Evolutionary conservation across 129 eudicot genomes (phyloP), one percentile per base, ranked within the genome.

Genomic region (Flaveria trinervia): DNA sequence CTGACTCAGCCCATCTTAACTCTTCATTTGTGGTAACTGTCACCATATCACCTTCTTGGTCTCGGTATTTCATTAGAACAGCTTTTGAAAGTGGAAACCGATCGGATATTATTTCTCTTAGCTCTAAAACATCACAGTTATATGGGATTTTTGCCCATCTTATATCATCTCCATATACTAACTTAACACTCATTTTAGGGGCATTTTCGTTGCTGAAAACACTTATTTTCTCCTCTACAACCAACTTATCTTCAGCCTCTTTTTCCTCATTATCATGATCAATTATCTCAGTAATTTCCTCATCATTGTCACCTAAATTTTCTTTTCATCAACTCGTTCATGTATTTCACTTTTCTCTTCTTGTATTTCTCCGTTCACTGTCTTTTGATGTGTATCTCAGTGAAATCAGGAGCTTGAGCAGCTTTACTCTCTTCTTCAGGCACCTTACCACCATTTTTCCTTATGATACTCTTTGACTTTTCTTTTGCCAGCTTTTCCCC

Each of bases 111-210:
- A 88, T 82, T 69, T 91, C 96, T 76, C 97, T 75, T 69, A 91
- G 61, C 62, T 77, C 85, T 51, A 88, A 81, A 78, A 94, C 77
- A 71, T 81, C 85, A 80, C 99, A 89, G 62, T 81, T 81, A 10
- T 61, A 30, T 17, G 97, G 99, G 69, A 94, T 66, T 46, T 91
- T 86, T 0, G 96, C 94, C 88, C 92, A 91, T 75, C 99, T 89
- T 79, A 94, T 94, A 77, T 94, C 99, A 26, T 94, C 99, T 16
- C 96, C 97, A 62, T 80, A 89, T n/a, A 94, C 96, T 55, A 94
- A 72, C 68, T 94, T 94, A 30, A 94, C 78, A 22, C 82, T 79
- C 68, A 85, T 87, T 79, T 72, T 81, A 1, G 77, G 78, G 83
- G 72, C 82, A 23, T 83, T 88, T 44, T 80, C 85, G 3, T 61